Conservation (phyloP, 2,329 filamentous ascomycete species). For the Curvularia verruculosa region DNA sequence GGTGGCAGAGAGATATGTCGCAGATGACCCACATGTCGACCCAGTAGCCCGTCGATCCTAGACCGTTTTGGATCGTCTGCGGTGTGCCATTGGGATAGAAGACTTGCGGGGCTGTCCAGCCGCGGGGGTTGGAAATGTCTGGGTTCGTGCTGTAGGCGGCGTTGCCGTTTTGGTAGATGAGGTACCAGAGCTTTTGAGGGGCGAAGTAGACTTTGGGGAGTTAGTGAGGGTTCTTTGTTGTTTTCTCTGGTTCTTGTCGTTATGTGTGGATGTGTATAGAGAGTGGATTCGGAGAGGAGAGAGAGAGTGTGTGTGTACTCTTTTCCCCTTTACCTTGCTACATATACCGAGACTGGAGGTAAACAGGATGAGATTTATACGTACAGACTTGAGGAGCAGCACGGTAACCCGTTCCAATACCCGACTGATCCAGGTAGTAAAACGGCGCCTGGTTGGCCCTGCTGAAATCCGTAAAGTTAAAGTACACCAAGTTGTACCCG, state of each 20-base stretch:
- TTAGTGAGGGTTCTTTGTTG: not conserved
- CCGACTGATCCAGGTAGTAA: conserved; percentile 49
- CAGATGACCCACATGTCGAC: conserved; percentile 55
- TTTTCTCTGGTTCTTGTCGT: too few species aligned
- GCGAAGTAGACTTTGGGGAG: conserved; percentile 44
- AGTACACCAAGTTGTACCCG: conserved; percentile 51
- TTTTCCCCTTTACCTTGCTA: too few species aligned
- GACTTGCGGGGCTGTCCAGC: conserved; percentile 48
- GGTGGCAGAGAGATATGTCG: conserved; percentile 46
- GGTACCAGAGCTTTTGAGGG: conserved; percentile 52
- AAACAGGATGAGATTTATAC: not conserved
- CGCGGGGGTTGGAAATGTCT: conserved; percentile 49
- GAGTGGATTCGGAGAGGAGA: too few species aligned
- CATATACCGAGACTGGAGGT: not conserved
- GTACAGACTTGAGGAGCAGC: conserved; percentile 50
- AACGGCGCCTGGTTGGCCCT: conserved; percentile 43
- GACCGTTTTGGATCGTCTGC: conserved; percentile 40
- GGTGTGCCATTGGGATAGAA: conserved; percentile 47
- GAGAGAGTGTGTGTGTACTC: too few species aligned
- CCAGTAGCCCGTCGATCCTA: conserved; percentile 46
- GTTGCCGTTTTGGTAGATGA: conserved; percentile 53
- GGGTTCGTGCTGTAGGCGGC: conserved; percentile 53
- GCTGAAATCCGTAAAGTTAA: conserved; percentile 50
- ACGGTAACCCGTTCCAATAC: conserved; percentile 50
- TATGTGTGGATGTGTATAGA: too few species aligned